These are phyloP conservation scores for Nigrospora sphaerica DNA, from an alignment of 2,329 filamentous ascomycete genomes.

Conservation along the genomic window DNA sequence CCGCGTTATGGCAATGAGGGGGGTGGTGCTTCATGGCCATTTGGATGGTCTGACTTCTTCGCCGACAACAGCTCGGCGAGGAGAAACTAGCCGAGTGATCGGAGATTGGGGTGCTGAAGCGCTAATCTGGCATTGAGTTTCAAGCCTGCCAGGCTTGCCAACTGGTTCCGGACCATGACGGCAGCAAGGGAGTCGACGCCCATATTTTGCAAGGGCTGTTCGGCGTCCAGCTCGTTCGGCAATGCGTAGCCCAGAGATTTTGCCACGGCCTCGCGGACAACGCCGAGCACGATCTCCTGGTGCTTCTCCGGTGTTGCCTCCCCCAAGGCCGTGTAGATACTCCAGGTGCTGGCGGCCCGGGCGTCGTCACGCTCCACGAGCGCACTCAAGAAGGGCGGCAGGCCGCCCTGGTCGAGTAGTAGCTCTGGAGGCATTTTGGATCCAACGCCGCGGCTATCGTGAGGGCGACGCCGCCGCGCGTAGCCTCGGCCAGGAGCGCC, in stretches of 20 bases:
- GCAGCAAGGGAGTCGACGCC: conserved; percentile 20
- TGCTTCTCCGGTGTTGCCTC: conserved; percentile 12
- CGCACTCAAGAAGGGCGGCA: conserved; percentile 12
- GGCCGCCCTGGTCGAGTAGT: conserved; percentile 11
- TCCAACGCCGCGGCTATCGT: conserved; percentile 17
- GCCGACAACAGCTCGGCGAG: background rate
- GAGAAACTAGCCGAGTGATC: conserved; percentile 11
- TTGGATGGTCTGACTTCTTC: no score
- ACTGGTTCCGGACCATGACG: conserved; percentile 16
- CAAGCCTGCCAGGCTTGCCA: conserved; percentile 14
- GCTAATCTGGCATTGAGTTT: conserved; percentile 14
- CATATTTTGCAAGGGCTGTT: conserved; percentile 15
- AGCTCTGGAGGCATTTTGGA: conserved; percentile 12
- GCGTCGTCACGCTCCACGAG: no score
- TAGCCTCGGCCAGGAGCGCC: conserved; percentile 11
- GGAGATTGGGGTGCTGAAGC: conserved; percentile 12
- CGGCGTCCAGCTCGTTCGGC: conserved; percentile 11
- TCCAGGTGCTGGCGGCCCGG: no score
- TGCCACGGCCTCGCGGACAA: conserved; percentile 15
- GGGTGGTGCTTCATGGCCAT: no score
- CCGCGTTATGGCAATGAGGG: no score
- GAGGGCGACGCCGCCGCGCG: conserved; percentile 8
- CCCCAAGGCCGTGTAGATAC: conserved; percentile 8
- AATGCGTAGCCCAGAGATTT: conserved; percentile 14
- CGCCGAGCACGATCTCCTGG: conserved; percentile 10